Base-by-base conservation (phyloP, 306 rosid genomes). In the Fragaria nilgerrensis region DNA sequence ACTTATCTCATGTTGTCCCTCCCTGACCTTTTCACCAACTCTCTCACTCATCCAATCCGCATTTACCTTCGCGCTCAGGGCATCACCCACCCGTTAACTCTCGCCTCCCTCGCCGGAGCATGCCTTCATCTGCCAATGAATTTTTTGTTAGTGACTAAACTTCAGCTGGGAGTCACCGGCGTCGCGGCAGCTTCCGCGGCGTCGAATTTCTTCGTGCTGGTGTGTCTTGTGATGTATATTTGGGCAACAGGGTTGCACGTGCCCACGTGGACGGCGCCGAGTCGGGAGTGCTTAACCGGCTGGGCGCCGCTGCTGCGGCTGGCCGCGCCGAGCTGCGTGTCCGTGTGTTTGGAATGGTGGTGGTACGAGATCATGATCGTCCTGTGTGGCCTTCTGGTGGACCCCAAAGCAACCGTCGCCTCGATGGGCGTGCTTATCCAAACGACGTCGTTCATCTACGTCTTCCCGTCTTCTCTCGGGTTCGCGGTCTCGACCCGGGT, bases 331-430 rank as follows among this genome's bases (percentile, higher is more conserved):
- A 95, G 97, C 77, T 95, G 98, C 36, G 91, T 88, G 2, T 95
- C 98, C 0, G 98, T 95, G 29, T 95, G 98, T 48, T 64, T 95
- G 73, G 98, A 95, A 56, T 95, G 98, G 98, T 95, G 98, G 98
- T 95, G 98, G 98, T 95, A 95, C 71, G 98, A 95, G 90, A 92
- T 95, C 87, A 88, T 95, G 94, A 92, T 92, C 70, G 83, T 95
- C 9, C 22, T 95, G 3, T 92, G 98, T 19, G 98, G 98, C 3
- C 58, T 95, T 0, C 27, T 95, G 0, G 83, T 86, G 77, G 90
- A 89, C 85, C 97, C 98, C 80, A 90, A 74, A 13, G 87, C 97
- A 11, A 85, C 91, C 11, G 97, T 95, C 4, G 97, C 98, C 0
- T 85, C 98, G 23, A 95, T 95, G 98, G 98, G 98, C 4, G 77